These are phyloP conservation scores for Pulveroboletus ravenelii DNA, from an alignment of 768 basidiomycete genomes.

Conservation along the genomic window DNA sequence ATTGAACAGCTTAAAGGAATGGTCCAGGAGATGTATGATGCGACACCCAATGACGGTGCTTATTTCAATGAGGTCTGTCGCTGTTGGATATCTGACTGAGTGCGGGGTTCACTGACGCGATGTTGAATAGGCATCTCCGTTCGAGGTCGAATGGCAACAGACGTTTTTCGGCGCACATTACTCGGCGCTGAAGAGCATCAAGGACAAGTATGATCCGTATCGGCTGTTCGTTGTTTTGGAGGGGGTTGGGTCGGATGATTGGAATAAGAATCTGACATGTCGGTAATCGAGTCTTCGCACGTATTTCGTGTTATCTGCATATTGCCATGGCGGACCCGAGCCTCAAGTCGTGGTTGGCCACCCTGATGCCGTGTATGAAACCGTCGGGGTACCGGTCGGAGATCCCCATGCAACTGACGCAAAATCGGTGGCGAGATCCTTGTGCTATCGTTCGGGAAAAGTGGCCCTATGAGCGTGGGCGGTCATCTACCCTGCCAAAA, in stretches of 20 bases:
- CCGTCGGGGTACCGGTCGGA: neutral
- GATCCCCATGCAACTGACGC: neutral
- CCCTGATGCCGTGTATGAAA: neutral
- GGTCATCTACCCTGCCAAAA: neutral
- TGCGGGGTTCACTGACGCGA: neutral
- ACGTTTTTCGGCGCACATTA: constrained; percentile 48
- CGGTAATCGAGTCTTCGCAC: neutral
- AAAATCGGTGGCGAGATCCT: neutral
- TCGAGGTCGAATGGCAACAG: constrained; percentile 38
- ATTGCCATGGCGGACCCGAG: neutral
- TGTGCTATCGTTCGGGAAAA: neutral
- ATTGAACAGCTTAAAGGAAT: constrained; percentile 5
- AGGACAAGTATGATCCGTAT: constrained; percentile 41
- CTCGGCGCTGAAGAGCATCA: constrained; percentile 36
- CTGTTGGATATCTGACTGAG: neutral
- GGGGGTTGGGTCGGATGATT: constrained; percentile 49
- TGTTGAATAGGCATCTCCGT: constrained; percentile 37
- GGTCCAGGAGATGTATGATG: constrained; percentile 20
- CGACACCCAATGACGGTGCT: constrained; percentile 33
- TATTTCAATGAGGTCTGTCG: constrained; percentile 45
- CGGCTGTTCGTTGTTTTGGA: constrained; percentile 41
- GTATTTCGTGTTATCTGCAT: neutral
- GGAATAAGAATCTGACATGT: constrained; percentile 34
- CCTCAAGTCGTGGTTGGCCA: too few relatives aligned
- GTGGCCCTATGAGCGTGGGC: neutral